A percentile compares a stretch with the other conserved stretches of the same genome.
Evolutionary conservation across 768 basidiomycete species (phyloP).

Genomic region (Phanerochaete sordida): DNA sequence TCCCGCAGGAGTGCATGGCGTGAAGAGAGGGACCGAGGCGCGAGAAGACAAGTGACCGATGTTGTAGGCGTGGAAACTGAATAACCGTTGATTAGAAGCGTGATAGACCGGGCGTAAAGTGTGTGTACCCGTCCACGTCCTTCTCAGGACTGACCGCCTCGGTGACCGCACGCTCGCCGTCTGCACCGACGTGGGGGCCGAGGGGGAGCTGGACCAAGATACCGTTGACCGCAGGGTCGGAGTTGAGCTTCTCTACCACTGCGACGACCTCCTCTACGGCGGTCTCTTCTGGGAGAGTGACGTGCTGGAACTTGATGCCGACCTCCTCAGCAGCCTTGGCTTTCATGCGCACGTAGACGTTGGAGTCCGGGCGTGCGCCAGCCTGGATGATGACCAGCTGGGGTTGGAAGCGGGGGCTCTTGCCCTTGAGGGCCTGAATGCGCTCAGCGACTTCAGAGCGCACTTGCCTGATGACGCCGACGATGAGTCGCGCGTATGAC

Average conservation of each 20-base stretch:
- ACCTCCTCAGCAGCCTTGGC: conserved; percentile 91
- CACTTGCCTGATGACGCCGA: conserved; percentile 71
- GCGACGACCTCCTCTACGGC: conserved; percentile 73
- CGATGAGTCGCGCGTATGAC: conserved; percentile 3
- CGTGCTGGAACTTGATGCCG: conserved; percentile 83
- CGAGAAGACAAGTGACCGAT: conserved; percentile 93
- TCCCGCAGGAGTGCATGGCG: conserved; percentile 94
- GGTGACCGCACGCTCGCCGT: conserved; percentile 88
- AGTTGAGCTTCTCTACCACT: conserved; percentile 78
- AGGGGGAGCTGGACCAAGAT: conserved; percentile 96
- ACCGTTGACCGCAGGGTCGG: conserved; percentile 77
- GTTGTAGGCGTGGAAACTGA: conserved; percentile 96
- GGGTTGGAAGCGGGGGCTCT: conserved; percentile 86
- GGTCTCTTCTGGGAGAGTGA: conserved; percentile 66
- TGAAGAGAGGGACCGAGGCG: conserved; percentile 84
- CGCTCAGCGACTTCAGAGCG: conserved; percentile 70
- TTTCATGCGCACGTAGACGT: conserved; percentile 96
- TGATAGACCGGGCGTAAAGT: background rate
- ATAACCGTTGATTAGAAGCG: background rate
- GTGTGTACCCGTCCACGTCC: conserved; percentile 88
- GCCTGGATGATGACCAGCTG: conserved; percentile 92
- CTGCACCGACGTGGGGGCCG: conserved; percentile 72
- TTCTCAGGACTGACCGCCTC: conserved; percentile 92
- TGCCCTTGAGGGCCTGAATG: conserved; percentile 60
- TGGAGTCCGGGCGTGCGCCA: conserved; percentile 87